Percentiles rank a stretch among this genome's conserved stretches.
phyloP scores from a whole-genome alignment of 1,139 yeast genomes.

The Hemisphaericaspora lyxosophila region DNA sequence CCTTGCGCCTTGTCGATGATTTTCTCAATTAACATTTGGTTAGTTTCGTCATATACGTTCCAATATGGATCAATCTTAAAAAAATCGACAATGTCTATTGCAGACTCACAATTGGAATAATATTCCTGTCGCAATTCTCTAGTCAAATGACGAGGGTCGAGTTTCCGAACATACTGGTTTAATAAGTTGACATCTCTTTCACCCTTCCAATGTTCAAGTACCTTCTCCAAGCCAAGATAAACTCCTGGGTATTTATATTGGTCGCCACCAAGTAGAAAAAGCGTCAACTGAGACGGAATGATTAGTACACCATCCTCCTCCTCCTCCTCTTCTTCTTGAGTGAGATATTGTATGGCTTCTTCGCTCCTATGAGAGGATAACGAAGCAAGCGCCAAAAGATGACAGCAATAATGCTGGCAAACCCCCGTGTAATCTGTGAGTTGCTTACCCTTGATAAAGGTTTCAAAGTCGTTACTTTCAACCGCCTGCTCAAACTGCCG shows the following conservation, averaged over 20 bases:
- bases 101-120: constrained; percentile 5
- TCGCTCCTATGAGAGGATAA: constrained; percentile 6
- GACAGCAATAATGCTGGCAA: constrained; percentile 4
- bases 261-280: constrained; percentile 11
- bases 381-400: constrained; percentile 8
- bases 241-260: constrained; percentile 4
- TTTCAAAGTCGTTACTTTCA: constrained; percentile 5
- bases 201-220: constrained; percentile 6
- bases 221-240: constrained; percentile 7
- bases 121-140: constrained; percentile 4
- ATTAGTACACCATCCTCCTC: constrained; percentile 6
- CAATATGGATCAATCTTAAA: constrained; percentile 7
- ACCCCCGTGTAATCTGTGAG: background rate
- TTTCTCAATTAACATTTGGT: constrained; percentile 5
- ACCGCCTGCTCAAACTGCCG: constrained; percentile 5
- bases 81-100: constrained; percentile 6
- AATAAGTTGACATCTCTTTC: constrained; percentile 8
- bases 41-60: constrained; percentile 1
- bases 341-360: constrained; percentile 2
- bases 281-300: constrained; percentile 10
- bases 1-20: constrained; percentile 1
- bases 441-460: constrained; percentile 3
- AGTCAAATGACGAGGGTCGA: constrained; percentile 4
- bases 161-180: constrained; percentile 16
- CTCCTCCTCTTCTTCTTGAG: no score